Evolutionary conservation across 345 rosid genomes (phyloP), one percentile per base, ranked within the genome.

Genomic region (Lepidium didymum): DNA sequence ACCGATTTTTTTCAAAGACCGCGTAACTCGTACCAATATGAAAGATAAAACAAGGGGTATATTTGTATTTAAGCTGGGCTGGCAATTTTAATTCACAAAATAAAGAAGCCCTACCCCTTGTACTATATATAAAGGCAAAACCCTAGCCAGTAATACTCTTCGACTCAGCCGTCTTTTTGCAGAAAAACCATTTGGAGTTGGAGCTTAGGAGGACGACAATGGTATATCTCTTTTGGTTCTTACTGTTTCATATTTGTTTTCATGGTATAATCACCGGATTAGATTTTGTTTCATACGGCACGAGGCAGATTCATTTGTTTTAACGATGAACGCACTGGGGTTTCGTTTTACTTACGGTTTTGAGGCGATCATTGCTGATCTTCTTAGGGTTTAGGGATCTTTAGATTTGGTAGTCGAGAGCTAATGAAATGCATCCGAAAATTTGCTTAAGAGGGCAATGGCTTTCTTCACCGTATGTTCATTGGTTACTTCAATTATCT

Each of bases 131-230:
- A 18, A 31, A 31, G 4, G 59, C 64, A 64, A 56, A 72, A 49
- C 70, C 76, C 70, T 64, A 36, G 35, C 3, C 4, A 2, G 9
- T 0, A 15, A 25, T 18, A 1, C 49, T 63, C 58, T 64, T 55
- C 19, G 64, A 64, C 70, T 38, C 58, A 46, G 70, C 76, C 76
- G 76, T 46, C 59, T 58, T 18, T 56, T 64, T 14, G 31, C 57
- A 36, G 43, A 54, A 6, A 6, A 37, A 64, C 69, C 76, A 63
- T 55, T 63, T 64, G 15, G 31, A 52, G 46, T 42, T 53, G 56
- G 23, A 55, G 51, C 64, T 16, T 15, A 19, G 27, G 43, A 71
- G 40, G 7, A 16, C 65, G 21, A 72, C 59, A 6, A 72, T 72
- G 76, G 76, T 72, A 64, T 10, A 9, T 34, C 58, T 56, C 51